A percentile compares a stretch with the other conserved stretches of the same genome.
These are phyloP conservation scores for Arachis hypogaea DNA, from an alignment of 306 rosid genomes.

Conservation along the genomic window DNA sequence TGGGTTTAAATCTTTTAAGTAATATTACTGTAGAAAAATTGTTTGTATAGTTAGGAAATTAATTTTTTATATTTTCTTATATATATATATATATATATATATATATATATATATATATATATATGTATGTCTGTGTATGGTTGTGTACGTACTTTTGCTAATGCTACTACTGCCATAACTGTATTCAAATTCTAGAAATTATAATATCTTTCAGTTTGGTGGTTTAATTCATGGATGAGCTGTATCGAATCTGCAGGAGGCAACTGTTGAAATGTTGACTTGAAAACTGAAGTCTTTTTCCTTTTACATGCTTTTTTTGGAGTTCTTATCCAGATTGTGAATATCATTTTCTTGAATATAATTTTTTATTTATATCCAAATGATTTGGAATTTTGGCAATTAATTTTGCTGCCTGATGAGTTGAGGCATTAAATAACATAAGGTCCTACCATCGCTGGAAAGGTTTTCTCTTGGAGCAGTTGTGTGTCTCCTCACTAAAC, in stretches of 20 bases:
- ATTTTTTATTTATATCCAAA: neutral
- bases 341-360: neutral
- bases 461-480: slow-evolving; percentile 43
- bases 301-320: neutral
- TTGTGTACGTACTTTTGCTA: neutral
- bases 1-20: too few species aligned
- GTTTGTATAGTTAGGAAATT: too few species aligned
- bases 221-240: neutral
- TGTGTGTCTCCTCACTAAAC: slow-evolving; percentile 57
- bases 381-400: slow-evolving; percentile 18
- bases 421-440: slow-evolving; percentile 21
- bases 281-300: neutral
- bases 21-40: too few species aligned
- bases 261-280: neutral
- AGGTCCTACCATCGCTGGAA: slow-evolving; percentile 35
- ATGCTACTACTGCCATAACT: neutral
- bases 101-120: too few species aligned
- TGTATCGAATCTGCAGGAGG: neutral
- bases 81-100: too few species aligned
- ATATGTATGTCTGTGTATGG: too few species aligned
- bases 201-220: neutral
- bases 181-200: neutral
- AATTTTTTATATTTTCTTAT: too few species aligned
- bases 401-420: slow-evolving; percentile 11
- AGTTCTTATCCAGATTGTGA: neutral